Evolutionary conservation across 2,329 filamentous ascomycete species (phyloP), one percentile per base, ranked within the genome.

Genomic region (Phialocephala sp.): DNA sequence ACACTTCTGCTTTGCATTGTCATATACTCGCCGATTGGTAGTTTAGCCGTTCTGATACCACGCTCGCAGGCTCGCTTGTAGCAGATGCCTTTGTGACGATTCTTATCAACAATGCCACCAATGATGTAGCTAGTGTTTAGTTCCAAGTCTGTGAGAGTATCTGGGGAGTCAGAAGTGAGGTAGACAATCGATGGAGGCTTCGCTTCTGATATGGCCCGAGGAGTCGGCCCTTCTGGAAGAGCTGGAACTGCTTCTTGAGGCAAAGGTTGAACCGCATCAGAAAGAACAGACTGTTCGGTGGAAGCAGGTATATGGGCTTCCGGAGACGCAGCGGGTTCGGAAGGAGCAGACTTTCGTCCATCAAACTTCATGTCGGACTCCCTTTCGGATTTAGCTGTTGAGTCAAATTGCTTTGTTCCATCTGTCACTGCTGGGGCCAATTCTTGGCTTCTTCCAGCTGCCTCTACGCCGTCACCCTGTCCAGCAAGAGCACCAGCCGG

Each of bases 21-120:
- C 83, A 99, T 90, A 77, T 92, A 98, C 68, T 98, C 89, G n/a
- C 93, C 93, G 73, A 99, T 98, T 0, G 95, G 95, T 63, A 99
- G 79, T 76, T 93, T 94, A 1, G 94, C 95, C 0, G 95, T 98
- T 69, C 90, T 90, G 72, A 99, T 87, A 0, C 91, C 91, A 68
- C 84, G 84, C 62, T 90, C 87, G 61, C 86, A 83, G 0, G 95
- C 95, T 18, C 91, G 85, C 72, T 89, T 90, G 83, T 97, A 93
- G 79, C 95, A 99, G 43, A 99, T 84, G 0, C 92, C 93, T 81
- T 99, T 99, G 79, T 99, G 90, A 54, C 95, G 87, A 79, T 99
- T 99, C 80, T 94, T 94, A 80, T 99, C 95, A 32, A 99, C 95
- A 41, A 99, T 83, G 0, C 94, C 95, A 41, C 95, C 95, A 63